Base-by-base conservation (phyloP, 176 grass and related monocot species). In the Juncus effusus region DNA sequence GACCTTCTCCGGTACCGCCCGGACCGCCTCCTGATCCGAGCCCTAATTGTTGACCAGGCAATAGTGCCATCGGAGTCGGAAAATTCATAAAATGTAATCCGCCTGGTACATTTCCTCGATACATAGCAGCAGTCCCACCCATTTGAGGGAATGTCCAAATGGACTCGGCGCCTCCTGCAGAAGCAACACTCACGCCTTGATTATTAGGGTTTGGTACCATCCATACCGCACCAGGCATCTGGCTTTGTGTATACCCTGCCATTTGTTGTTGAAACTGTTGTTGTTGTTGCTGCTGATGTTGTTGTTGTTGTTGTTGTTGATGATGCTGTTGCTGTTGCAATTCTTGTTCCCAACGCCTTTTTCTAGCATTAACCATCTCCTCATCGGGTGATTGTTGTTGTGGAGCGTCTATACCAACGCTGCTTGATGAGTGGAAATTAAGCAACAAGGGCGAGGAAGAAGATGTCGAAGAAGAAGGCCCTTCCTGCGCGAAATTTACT, bases 31-130 rank as follows among this genome's bases (percentile, higher is more conserved):
- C 37, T 2, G 84, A 59, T 6, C 82, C 70, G 13, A 89, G 85
- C 55, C 93, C 93, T 63, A 96, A 80, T 71, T 99, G 94, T 73
- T 93, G 93, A 2, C 87, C 74, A 0, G 85, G 88, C 16, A 93
- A 74, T 16, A 99, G 73, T 0, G 94, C 82, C 94, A 97, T 84
- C 45, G 88, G 94, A 12, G 88, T 64, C 0, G 88, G 88, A 36
- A 99, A 89, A 78, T 99, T 99, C 94, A 93, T 99, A 83, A 99
- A 99, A 84, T 99, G 94, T 70, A 99, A 67, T 39, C 95, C 95
- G 42, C 88, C 68, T 2, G 88, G 76, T 52, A 91, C 76, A 77
- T 77, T 83, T 0, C 88, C 93, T 3, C 93, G 79, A 64, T 90
- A 89, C 76, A 93, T 83, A 6, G 88, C 79, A 1, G 76, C 44